phyloP scores from a whole-genome alignment of 2,329 filamentous ascomycete species.

The Aureobasidium sp. region DNA sequence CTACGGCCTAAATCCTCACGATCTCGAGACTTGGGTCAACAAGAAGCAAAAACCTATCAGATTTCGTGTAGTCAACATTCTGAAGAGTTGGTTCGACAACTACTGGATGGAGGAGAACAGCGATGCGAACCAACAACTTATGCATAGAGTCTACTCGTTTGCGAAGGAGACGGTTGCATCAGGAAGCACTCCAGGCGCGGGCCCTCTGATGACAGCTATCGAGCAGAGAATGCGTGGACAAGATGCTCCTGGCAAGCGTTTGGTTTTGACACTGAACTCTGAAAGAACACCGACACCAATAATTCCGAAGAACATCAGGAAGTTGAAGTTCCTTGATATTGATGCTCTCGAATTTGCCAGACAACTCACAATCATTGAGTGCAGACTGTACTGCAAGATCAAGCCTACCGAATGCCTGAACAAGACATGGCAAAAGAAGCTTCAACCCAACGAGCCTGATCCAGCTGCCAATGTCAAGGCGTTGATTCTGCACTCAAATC shows the following conservation, averaged over 20 bases:
- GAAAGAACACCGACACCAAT: conserved; percentile 80
- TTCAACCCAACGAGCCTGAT: conserved; percentile 71
- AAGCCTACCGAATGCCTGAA: conserved; percentile 93
- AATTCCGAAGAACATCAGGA: conserved; percentile 98
- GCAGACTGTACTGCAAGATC: conserved; percentile 88
- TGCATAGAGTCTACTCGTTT: conserved; percentile 84
- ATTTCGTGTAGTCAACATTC: conserved; percentile 92
- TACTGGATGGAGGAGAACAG: conserved; percentile 97
- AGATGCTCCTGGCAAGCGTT: conserved; percentile 74
- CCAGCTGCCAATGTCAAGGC: conserved; percentile 92
- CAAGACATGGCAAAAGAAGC: conserved; percentile 98
- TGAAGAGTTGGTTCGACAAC: conserved; percentile 97
- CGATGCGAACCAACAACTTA: conserved; percentile 74
- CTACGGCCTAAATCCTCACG: conserved; percentile 63
- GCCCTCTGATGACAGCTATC: conserved; percentile 74
- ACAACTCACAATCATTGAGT: conserved; percentile 95
- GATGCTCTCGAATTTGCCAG: conserved; percentile 95
- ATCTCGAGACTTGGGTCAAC: conserved; percentile 84
- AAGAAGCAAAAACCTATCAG: conserved; percentile 93
- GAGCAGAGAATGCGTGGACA: conserved; percentile 85
- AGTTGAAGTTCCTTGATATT: conserved; percentile 96
- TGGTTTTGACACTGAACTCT: conserved; percentile 73
- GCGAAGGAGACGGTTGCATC: conserved; percentile 87
- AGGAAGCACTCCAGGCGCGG: conserved; percentile 84
- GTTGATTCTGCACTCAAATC: conserved; percentile 93